Percentiles rank a stretch among this genome's conserved stretches.
These are phyloP conservation scores for Sanghuangporus sanghuang DNA, from an alignment of 1,284 basidiomycete species.

Conservation along the genomic window DNA sequence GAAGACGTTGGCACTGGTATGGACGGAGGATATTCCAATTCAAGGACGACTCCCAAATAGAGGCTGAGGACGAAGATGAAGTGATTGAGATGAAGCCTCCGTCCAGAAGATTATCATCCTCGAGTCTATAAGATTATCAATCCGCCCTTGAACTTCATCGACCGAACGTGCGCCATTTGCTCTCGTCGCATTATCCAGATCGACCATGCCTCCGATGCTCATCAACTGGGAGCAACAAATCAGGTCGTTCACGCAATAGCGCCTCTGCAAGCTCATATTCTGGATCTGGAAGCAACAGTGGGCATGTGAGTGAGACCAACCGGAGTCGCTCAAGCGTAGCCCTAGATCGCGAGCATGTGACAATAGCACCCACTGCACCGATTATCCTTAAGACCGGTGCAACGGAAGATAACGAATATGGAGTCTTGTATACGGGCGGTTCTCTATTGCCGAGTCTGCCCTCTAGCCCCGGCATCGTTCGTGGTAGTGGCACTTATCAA, in stretches of 20 bases:
- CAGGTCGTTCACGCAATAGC: slow-evolving; percentile 1
- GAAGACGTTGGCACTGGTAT: slow-evolving; percentile 2
- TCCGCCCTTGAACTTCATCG: slow-evolving; percentile 16
- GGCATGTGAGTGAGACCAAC: slow-evolving; percentile 4
- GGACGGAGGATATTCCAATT: slow-evolving; percentile 2
- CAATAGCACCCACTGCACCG: slow-evolving; percentile 93
- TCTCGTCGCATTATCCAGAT: background rate
- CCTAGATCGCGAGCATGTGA: slow-evolving; percentile 58
- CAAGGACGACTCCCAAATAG: slow-evolving; percentile 30
- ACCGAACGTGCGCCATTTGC: too few relatives aligned
- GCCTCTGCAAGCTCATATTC: slow-evolving; percentile 8
- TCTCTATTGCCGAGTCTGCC: slow-evolving; percentile 1
- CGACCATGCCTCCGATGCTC: slow-evolving; percentile 8
- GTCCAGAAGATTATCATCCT: slow-evolving; percentile 22
- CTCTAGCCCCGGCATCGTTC: background rate
- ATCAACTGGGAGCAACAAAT: slow-evolving; percentile 6
- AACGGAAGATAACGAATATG: slow-evolving; percentile 38
- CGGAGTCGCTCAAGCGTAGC: slow-evolving; percentile 17
- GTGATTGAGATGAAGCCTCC: slow-evolving; percentile 59
- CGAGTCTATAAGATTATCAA: slow-evolving; percentile 24
- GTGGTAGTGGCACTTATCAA: slow-evolving; percentile 1
- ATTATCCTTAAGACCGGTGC: slow-evolving; percentile 84
- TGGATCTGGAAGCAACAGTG: slow-evolving; percentile 10
- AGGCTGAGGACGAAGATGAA: slow-evolving; percentile 47
- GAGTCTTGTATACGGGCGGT: slow-evolving; percentile 22